Base-by-base conservation (phyloP, 2,329 filamentous ascomycete genomes). In the Aspergillus pseudoterreus region DNA sequence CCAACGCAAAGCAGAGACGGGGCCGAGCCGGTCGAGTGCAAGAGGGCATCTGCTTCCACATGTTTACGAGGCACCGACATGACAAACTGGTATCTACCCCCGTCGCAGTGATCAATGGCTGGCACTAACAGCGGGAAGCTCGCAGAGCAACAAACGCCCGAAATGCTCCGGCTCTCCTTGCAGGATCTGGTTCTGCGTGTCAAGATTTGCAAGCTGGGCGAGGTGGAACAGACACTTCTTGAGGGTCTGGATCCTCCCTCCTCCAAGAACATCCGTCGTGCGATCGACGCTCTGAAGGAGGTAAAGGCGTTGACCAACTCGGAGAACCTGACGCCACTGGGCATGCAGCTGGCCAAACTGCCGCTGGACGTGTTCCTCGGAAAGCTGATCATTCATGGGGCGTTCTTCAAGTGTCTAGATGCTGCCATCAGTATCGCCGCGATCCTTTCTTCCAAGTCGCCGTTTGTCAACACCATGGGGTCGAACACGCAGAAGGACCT, bases 21-120 rank as follows among this genome's bases (percentile, higher is more conserved):
- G 94, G 94, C 52, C 85, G 94, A 77, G 94, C 94, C 49, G 94
- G 94, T 36, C 89, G 94, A 81, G 94, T 99, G 1, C 92, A 96
- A 69, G 85, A 95, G 62, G 94, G 94, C 6, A 77, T 97, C 0
- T 97, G 94, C 71, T 97, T 96, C 72, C 94, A 99, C 65, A 78
- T 99, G 53, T 96, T 97, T 66, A 96, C 94, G 1, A 94, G 87
- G 62, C 82, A 91, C 63, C 84, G 92, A 6, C 90, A 96, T 66
- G 92, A 97, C 66, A 83, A 83, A 51, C 66, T 83, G 52, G 75
- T 78, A 71, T 32, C 65, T 58, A 30, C 27, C 19, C 32, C 19
- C 5, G 4, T 21, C 27, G 6, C 39, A 22, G 11, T 27, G 4
- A 1, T 21, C 4, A 17, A 30, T n/a, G 22, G 17, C 17, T 32